Base-by-base conservation (phyloP, 805 yeast species). In the Lachancea quebecensis region DNA sequence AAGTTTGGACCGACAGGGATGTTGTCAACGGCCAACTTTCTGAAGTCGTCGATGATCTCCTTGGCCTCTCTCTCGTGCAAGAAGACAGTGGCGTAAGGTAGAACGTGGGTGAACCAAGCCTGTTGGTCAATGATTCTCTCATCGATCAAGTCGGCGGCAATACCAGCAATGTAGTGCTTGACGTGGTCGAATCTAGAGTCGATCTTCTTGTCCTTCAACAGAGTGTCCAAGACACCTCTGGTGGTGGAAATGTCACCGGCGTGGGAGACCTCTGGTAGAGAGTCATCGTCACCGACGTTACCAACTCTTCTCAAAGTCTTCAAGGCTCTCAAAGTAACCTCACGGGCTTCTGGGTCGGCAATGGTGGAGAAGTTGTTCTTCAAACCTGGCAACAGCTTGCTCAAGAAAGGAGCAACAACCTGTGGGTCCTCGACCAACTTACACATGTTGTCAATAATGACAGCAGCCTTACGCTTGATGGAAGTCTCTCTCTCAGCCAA, bases 261-360 rank as follows among this genome's bases (percentile, higher is more conserved):
- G 65, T 93, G 86, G 60, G 99, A 91, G 60, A 91, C 82, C 79
- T 91, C 97, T 72, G 99, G 99, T 67, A 91, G 82, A 56, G 71
- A 72, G 68, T 89, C 99, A 62, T 85, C 83, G 50, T 74, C 91
- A 72, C 85, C 86, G 62, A 93, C 87, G 72, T 85, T 89, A 85
- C 97, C 99, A 64, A 93, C 99, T 82, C 99, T 89, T 81, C 85
- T 89, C 72, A 93, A 84, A 62, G 99, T 93, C 84, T 75, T 84
- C 73, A 91, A 78, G 69, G 95, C 99, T 79, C 98, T 90, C 67
- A 78, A 78, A 63, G 99, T 93, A 69, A 93, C 98, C 59, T 86
- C 91, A 78, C 99, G 91, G 61, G 99, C 99, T 79, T 93, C 99
- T 71, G 99, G 99, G 75, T 93, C 99, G 73, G 99, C 99, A 76